These are phyloP conservation scores for Hibiscus tridactylites DNA, from an alignment of 345 rosid species.

Conservation along the genomic window DNA sequence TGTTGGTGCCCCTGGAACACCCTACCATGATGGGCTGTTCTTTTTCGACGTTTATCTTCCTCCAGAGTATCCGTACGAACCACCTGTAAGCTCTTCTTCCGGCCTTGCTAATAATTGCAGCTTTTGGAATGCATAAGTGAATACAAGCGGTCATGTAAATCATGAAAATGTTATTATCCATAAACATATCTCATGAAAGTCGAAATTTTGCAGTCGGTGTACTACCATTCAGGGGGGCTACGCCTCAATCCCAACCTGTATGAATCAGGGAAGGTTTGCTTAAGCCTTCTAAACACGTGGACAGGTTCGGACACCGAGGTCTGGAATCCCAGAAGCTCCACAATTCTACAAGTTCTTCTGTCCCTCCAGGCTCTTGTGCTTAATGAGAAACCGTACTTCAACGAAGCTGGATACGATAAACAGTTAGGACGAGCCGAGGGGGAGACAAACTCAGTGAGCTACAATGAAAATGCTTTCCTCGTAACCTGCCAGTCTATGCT, in stretches of 20 bases:
- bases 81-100: conserved; percentile 60
- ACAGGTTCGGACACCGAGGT: conserved; percentile 78
- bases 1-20: conserved; percentile 82
- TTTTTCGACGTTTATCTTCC: conserved; percentile 85
- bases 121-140: not conserved
- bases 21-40: conserved; percentile 89
- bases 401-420: conserved; percentile 90
- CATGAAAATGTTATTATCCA: not conserved
- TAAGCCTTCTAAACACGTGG: conserved; percentile 95
- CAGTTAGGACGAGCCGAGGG: conserved; percentile 83
- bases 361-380: conserved; percentile 97
- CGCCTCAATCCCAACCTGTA: conserved; percentile 87
- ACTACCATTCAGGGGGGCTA: conserved; percentile 82
- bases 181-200: not conserved
- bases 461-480: conserved; percentile 81
- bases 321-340: conserved; percentile 75
- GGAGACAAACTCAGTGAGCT: conserved; percentile 84
- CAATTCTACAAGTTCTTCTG: conserved; percentile 85
- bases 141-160: not conserved
- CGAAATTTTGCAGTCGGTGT: conserved; percentile 48
- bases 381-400: conserved; percentile 97
- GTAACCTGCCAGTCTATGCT: conserved; percentile 86
- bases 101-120: not conserved
- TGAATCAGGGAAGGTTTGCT: conserved; percentile 84
- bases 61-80: conserved; percentile 73